Base-by-base conservation (phyloP, 805 yeast genomes). In the Blastobotrys parvus region DNA sequence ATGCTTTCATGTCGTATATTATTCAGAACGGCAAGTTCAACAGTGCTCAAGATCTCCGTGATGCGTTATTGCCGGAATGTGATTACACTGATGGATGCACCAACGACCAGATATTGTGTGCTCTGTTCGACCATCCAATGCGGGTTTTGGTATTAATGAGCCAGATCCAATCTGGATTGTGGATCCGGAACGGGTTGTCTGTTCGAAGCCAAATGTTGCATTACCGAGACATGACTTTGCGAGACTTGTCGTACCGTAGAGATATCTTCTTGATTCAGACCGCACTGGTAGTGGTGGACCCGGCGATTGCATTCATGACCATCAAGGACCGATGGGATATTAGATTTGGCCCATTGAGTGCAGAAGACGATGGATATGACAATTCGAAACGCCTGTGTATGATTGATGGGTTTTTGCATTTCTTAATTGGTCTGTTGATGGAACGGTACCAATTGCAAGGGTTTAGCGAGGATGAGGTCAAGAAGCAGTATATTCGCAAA, bases 181-280 rank as follows among this genome's bases (percentile, higher is more conserved):
- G 97, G 97, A 96, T 90, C 0, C 74, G 97, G 55, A 90, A 90
- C 61, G 98, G 98, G 0, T 73, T 77, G 45, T 81, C 89, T 33
- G 78, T 87, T 3, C 71, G 82, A 33, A 78, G 80, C 20, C 97
- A 90, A 57, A 70, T 83, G 49, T 82, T 79, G 51, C 78, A 88
- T 44, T 90, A 90, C 59, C 74, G 82, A 32, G 80, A 77, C 45
- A 74, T 88, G 10, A 83, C 87, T 3, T 70, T 89, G 39, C 69
- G 97, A 43, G 97, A 89, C 49, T 76, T 77, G 47, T 94, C 96
- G 0, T 89, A 72, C 56, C 69, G 78, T 52, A 72, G 94, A 51
- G 97, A 92, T 54, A 58, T 90, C 17, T 83, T 74, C 56, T 65
- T 85, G 55, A 68, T 77, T 0, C 97, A 92, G 52, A 53, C 68